Conservation (phyloP, 2,329 filamentous ascomycete species). For the Apiospora marii region DNA sequence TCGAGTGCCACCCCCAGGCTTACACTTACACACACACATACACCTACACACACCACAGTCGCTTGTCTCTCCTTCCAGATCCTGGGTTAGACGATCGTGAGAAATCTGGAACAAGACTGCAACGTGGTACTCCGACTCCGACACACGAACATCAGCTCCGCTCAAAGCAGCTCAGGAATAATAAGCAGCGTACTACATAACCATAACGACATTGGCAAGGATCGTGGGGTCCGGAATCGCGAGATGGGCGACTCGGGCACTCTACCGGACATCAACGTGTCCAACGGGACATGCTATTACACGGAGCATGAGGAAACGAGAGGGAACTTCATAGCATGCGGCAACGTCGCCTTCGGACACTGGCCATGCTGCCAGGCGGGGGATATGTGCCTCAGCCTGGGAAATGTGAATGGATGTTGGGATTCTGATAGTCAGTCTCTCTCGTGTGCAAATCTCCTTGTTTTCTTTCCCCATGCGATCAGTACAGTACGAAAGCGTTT, state of each 20-base stretch:
- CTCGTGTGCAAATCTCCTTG: not conserved
- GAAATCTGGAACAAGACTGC: not conserved
- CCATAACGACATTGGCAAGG: not conserved
- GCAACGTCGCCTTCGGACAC: constrained; percentile 26
- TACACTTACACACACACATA: not conserved
- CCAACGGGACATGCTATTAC: constrained; percentile 30
- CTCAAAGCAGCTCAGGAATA: not conserved
- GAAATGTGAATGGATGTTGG: constrained; percentile 28
- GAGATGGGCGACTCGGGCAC: not conserved
- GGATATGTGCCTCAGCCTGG: constrained; percentile 25
- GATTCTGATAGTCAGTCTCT: constrained; percentile 24
- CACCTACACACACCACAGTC: not conserved
- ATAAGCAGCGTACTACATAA: not conserved
- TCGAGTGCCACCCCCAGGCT: constrained; percentile 1
- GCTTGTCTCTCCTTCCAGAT: not conserved
- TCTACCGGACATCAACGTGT: constrained; percentile 23
- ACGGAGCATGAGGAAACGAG: constrained; percentile 22
- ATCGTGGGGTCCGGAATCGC: not conserved
- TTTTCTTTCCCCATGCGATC: not conserved
- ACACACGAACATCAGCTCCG: not conserved
- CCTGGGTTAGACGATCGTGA: not conserved
- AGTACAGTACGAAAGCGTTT: not conserved
- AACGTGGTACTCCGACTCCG: not conserved
- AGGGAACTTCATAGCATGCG: constrained; percentile 28
- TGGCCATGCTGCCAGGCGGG: constrained; percentile 28